Evolutionary conservation across 768 basidiomycete species (phyloP).

Genomic region (Strobilomyces echinocephalus): DNA sequence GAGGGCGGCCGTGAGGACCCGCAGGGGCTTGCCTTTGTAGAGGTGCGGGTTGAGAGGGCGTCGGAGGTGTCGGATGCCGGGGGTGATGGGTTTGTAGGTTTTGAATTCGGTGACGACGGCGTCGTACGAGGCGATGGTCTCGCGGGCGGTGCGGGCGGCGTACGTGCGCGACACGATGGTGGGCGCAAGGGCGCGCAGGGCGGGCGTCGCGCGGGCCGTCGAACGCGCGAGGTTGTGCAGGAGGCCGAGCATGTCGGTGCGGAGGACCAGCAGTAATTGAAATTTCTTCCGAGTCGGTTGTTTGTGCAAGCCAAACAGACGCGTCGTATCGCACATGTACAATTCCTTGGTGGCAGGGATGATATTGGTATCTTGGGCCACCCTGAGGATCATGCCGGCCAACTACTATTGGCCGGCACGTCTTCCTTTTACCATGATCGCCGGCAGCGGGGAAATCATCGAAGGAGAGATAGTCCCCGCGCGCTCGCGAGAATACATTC

Average conservation of each 20-base stretch:
- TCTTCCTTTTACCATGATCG: too few relatives aligned
- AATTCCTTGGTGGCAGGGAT: too few relatives aligned
- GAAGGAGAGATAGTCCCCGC: too few relatives aligned
- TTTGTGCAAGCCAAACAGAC: constrained; percentile 34
- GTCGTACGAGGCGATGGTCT: constrained; percentile 31
- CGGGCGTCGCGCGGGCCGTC: too few relatives aligned
- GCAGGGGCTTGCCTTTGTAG: constrained; percentile 80
- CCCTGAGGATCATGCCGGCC: too few relatives aligned
- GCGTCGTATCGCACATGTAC: too few relatives aligned
- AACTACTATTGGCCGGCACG: too few relatives aligned
- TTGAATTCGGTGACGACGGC: constrained; percentile 62
- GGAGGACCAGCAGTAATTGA: neutral
- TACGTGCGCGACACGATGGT: constrained; percentile 23
- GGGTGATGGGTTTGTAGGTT: constrained; percentile 85
- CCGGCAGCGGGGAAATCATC: too few relatives aligned
- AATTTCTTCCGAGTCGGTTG: constrained; percentile 1
- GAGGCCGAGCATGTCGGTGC: neutral
- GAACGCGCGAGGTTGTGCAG: constrained; percentile 12
- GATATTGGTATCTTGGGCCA: too few relatives aligned
- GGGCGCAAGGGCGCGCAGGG: constrained; percentile 6
- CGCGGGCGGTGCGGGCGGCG: constrained; percentile 31
- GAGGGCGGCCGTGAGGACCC: constrained; percentile 73
- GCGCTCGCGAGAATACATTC: too few relatives aligned
- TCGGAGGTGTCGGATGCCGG: constrained; percentile 79
- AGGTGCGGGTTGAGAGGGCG: constrained; percentile 80